Base-by-base conservation (phyloP, 1,284 basidiomycete genomes). In the Laetiporus sulphureus region DNA sequence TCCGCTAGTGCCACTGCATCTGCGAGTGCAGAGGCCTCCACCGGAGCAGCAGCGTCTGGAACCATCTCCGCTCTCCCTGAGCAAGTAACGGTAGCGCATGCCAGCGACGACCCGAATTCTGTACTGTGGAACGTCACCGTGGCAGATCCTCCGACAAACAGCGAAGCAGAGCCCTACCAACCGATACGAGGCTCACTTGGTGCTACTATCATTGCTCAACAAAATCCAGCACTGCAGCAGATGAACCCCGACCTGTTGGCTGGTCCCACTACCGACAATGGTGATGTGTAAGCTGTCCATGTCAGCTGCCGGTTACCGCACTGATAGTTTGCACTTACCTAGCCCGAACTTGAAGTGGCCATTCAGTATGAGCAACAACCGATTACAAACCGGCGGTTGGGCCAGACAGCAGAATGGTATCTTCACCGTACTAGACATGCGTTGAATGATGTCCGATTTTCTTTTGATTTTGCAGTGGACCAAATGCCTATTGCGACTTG, bases 341-440 rank as follows among this genome's bases (percentile, higher is more conserved):
- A 79, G 77, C 13, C 45, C 55, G 12, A 81, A 82, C 50, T 72
- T 77, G 10, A 84, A 83, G 56, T 86, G 83, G 83, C 74, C 83
- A 0, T 82, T 84, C 58, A 62, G 67, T 44, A 58, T 85, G 45
- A 83, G 79, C 43, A 75, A 79, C 58, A 84, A 83, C 53, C 75
- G 81, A 25, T 59, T 87, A 4, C 75, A 79, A 47, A 74, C 75
- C 1, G 83, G 83, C 29, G 83, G 83, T 2, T 87, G 82, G 82
- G 79, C 81, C 29, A 70, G 82, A 40, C 71, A 83, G 49, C 69
- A 83, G 58, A 83, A 83, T 49, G 53, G 79, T 78, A 47, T 32
- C n/a, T n/a, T n/a, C n/a, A n/a, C n/a, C n/a, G n/a, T n/a, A n/a
- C n/a, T n/a, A n/a, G n/a, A n/a, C n/a, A n/a, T n/a, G n/a, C n/a